Conservation (phyloP, 495 filamentous ascomycete genomes). For the Xylaria palmicola region DNA sequence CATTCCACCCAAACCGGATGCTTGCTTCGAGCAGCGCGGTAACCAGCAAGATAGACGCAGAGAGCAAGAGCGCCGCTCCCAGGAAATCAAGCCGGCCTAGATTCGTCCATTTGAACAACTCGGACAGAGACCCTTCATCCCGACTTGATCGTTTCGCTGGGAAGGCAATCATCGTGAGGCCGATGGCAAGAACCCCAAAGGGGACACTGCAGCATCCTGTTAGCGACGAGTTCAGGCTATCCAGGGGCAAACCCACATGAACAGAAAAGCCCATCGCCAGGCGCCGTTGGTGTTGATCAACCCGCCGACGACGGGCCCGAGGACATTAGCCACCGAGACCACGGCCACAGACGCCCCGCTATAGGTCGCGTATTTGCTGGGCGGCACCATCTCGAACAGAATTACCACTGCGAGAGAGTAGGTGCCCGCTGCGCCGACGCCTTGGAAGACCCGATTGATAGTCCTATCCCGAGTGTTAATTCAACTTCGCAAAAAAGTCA, state of each 20-base stretch:
- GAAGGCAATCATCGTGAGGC: neutral
- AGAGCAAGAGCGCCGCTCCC: conserved; percentile 14
- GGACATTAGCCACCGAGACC: neutral
- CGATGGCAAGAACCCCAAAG: neutral
- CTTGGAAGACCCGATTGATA: neutral
- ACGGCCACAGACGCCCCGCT: too few relatives aligned
- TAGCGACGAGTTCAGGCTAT: neutral
- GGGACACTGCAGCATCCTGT: neutral
- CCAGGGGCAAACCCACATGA: neutral
- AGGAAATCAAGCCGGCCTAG: conserved; percentile 22
- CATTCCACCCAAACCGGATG: neutral
- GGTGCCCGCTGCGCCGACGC: neutral
- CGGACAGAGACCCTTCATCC: too few relatives aligned
- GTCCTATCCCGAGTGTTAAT: neutral
- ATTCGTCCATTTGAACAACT: too few relatives aligned
- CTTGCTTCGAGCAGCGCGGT: neutral
- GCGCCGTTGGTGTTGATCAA: neutral
- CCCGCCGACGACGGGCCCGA: neutral
- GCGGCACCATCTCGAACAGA: neutral
- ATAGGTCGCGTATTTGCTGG: neutral
- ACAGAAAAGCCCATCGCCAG: neutral
- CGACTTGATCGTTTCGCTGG: neutral
- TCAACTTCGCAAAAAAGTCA: neutral
- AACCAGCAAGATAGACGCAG: neutral
- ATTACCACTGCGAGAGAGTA: neutral